phyloP scores from a whole-genome alignment of 108 stramenopile species.

The Stephanodiscus triporus region DNA sequence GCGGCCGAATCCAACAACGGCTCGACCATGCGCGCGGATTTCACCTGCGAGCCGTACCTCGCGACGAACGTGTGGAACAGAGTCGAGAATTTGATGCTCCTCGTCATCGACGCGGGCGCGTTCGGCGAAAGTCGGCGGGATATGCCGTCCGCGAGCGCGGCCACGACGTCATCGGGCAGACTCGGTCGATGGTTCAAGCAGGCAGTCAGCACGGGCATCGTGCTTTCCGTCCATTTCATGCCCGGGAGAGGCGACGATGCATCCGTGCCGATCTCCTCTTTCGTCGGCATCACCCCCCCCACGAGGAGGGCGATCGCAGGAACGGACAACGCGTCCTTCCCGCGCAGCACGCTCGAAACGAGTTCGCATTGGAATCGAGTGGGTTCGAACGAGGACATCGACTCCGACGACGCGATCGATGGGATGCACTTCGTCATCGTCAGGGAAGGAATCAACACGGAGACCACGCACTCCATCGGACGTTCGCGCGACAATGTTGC shows the following conservation, averaged over 20 bases:
- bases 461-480: slow-evolving; percentile 39
- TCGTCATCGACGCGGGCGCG: slow-evolving; percentile 6
- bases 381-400: slow-evolving; percentile 11
- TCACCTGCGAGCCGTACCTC: slow-evolving; percentile 39
- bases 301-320: slow-evolving; percentile 29
- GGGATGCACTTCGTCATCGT: background rate
- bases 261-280: background rate
- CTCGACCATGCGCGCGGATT: slow-evolving; percentile 13
- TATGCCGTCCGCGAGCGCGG: slow-evolving; percentile 26
- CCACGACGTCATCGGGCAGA: slow-evolving; percentile 17
- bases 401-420: background rate
- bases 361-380: slow-evolving; percentile 46
- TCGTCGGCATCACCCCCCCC: slow-evolving; percentile 7
- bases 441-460: slow-evolving; percentile 21
- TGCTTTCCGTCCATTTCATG: slow-evolving; percentile 39
- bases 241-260: background rate
- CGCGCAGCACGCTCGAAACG: slow-evolving; percentile 32
- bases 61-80: slow-evolving; percentile 35
- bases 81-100: slow-evolving; percentile 40
- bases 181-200: slow-evolving; percentile 40
- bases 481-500: slow-evolving; percentile 31
- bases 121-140: background rate
- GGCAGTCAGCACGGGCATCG: slow-evolving; percentile 35
- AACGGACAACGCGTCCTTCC: slow-evolving; percentile 31
- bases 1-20: slow-evolving; percentile 15